These are phyloP conservation scores for Nicotiana attenuata DNA, from an alignment of 257 asterid genomes.

Conservation along the genomic window DNA sequence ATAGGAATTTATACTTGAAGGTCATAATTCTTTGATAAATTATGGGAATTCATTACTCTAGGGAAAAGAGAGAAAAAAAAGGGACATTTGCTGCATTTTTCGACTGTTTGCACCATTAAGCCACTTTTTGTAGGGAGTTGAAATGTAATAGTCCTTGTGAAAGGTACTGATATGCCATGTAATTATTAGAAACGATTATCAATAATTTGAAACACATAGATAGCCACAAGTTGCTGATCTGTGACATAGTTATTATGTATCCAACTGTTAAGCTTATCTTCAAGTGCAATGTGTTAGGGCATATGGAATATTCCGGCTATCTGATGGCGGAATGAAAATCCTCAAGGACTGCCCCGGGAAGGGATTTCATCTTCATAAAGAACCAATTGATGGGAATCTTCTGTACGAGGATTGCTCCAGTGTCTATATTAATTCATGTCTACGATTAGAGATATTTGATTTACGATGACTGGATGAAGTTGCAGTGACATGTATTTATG, in stretches of 20 bases:
- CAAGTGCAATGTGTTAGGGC: constrained; percentile 20
- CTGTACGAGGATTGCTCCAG: constrained; percentile 33
- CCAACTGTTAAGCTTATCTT: neutral
- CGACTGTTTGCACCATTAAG: neutral
- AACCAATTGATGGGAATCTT: constrained; percentile 32
- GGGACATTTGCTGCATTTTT: neutral
- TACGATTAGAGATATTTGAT: constrained; percentile 42
- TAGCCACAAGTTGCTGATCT: no score
- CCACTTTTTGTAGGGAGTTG: neutral
- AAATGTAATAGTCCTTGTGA: neutral
- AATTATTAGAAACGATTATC: neutral
- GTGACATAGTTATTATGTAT: no score
- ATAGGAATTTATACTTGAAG: no score
- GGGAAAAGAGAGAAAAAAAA: neutral
- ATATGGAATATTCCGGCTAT: constrained; percentile 37
- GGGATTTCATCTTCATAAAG: constrained; percentile 41
- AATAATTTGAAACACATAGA: neutral
- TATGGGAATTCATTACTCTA: neutral
- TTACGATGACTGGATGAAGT: constrained; percentile 20
- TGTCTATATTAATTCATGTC: constrained; percentile 35
- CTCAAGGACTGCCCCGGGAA: constrained; percentile 38
- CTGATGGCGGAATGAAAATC: constrained; percentile 39
- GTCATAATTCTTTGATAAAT: no score
- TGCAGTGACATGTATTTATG: neutral
- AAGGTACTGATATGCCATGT: no score